phyloP scores from a whole-genome alignment of 164 flowering plant genomes.

The Magnolia officinalis region DNA sequence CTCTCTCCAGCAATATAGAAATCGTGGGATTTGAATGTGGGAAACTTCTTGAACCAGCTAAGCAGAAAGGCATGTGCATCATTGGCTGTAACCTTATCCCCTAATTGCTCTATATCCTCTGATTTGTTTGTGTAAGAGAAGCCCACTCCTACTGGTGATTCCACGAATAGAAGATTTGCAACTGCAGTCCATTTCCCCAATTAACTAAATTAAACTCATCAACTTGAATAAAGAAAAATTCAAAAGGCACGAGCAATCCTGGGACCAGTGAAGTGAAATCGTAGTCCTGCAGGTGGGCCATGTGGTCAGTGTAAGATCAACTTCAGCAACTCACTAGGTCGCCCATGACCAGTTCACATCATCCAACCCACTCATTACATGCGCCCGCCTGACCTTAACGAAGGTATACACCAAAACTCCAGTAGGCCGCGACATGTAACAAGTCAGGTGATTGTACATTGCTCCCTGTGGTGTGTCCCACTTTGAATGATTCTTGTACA shows the following conservation, averaged over 20 bases:
- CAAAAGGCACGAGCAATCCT: background rate
- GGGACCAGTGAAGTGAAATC: background rate
- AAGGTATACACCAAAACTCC: too few relatives aligned
- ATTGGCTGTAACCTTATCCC: constrained; percentile 42
- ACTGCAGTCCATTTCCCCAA: constrained; percentile 19
- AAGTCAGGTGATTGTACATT: too few relatives aligned
- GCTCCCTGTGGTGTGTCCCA: too few relatives aligned
- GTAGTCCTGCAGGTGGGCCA: background rate
- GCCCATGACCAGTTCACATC: background rate
- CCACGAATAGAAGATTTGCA: constrained; percentile 61
- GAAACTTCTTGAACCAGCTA: constrained; percentile 52
- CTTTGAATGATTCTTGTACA: too few relatives aligned
- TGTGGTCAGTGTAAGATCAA: background rate
- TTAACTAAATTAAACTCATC: background rate
- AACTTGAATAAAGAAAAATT: background rate
- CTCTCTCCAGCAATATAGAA: constrained; percentile 65
- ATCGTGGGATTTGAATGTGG: constrained; percentile 40
- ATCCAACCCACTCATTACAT: too few relatives aligned
- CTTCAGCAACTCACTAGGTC: background rate
- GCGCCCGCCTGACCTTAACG: too few relatives aligned
- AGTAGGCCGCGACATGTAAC: too few relatives aligned
- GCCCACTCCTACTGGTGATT: constrained; percentile 63
- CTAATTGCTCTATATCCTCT: constrained; percentile 34
- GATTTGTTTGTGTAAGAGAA: constrained; percentile 56
- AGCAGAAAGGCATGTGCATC: constrained; percentile 52